A percentile compares a stretch with the other conserved stretches of the same genome.
phyloP scores from a whole-genome alignment of 148 eudicot genomes.

The Heliosperma pusillum region DNA sequence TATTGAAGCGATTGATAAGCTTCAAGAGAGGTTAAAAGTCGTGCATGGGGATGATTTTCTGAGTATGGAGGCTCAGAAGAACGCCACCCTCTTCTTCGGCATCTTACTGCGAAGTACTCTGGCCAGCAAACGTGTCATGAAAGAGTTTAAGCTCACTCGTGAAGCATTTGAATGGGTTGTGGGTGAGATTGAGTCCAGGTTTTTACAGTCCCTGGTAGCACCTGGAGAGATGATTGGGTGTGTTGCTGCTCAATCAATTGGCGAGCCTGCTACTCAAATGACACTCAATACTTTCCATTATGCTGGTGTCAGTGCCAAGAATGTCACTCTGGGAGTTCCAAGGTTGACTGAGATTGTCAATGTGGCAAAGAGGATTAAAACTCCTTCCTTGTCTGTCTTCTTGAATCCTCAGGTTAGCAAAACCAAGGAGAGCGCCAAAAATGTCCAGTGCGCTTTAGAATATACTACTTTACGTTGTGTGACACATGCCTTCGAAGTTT shows the following conservation, averaged over 20 bases:
- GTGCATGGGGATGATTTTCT: slow-evolving; percentile 92
- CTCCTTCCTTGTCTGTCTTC: slow-evolving; percentile 91
- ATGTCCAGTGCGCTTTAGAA: slow-evolving; percentile 89
- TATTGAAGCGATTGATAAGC: slow-evolving; percentile 94
- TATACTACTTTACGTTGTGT: slow-evolving; percentile 94
- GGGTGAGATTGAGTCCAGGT: slow-evolving; percentile 94
- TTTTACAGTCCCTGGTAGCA: slow-evolving; percentile 94
- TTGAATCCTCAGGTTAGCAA: slow-evolving; percentile 69
- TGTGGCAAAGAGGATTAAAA: slow-evolving; percentile 95
- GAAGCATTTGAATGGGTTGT: slow-evolving; percentile 99
- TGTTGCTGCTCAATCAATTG: slow-evolving; percentile 99
- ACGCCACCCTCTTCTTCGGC: slow-evolving; percentile 90
- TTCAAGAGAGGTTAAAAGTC: slow-evolving; percentile 90
- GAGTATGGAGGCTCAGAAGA: slow-evolving; percentile 94
- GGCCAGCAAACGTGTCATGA: slow-evolving; percentile 85
- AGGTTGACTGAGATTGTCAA: slow-evolving; percentile 97
- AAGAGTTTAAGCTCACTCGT: slow-evolving; percentile 81
- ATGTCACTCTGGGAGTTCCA: slow-evolving; percentile 98
- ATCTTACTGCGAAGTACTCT: slow-evolving; percentile 93
- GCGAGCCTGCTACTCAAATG: slow-evolving; percentile 99
- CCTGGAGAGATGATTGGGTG: slow-evolving; percentile 99
- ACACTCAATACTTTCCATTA: slow-evolving; percentile 95
- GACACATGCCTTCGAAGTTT: slow-evolving; percentile 97
- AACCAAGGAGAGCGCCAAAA: slow-evolving; percentile 90
- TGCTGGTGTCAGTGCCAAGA: slow-evolving; percentile 99